Evolutionary conservation across 208 protist species (phyloP).

Genomic region (Porcisia hertigi): DNA sequence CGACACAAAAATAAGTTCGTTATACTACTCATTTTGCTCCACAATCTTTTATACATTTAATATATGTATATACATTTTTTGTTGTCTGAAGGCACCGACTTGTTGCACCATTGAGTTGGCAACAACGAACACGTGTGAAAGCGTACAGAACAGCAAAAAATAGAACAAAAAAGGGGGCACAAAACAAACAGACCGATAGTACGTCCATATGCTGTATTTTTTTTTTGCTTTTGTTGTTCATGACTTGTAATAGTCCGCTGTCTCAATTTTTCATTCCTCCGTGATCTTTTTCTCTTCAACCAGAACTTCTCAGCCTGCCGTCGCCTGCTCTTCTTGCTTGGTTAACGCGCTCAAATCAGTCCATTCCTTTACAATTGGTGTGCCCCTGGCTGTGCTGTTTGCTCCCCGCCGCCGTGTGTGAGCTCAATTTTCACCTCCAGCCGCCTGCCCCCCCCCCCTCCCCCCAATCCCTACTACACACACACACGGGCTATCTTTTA

Average conservation of each 20-base stretch:
- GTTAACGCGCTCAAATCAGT: not conserved
- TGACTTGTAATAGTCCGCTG: too few relatives aligned
- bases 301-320: not conserved
- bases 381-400: not conserved
- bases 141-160: not conserved
- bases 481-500: not conserved
- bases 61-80: too few relatives aligned
- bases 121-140: not conserved
- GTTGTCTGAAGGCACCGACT: too few relatives aligned
- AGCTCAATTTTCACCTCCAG: not conserved
- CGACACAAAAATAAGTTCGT: too few relatives aligned
- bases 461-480: not conserved
- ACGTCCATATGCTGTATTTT: not conserved
- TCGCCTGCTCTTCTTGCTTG: not conserved
- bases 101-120: too few relatives aligned
- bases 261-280: not conserved
- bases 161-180: not conserved
- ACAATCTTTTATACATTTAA: too few relatives aligned
- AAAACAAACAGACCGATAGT: not conserved
- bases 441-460: not conserved
- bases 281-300: conserved; percentile 4
- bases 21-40: too few relatives aligned
- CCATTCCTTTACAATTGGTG: not conserved
- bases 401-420: too few relatives aligned
- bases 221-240: not conserved